A percentile compares a stretch with the other conserved stretches of the same genome.
phyloP scores from a whole-genome alignment of 2,329 filamentous ascomycete species.

The Talaromyces pinophilus region DNA sequence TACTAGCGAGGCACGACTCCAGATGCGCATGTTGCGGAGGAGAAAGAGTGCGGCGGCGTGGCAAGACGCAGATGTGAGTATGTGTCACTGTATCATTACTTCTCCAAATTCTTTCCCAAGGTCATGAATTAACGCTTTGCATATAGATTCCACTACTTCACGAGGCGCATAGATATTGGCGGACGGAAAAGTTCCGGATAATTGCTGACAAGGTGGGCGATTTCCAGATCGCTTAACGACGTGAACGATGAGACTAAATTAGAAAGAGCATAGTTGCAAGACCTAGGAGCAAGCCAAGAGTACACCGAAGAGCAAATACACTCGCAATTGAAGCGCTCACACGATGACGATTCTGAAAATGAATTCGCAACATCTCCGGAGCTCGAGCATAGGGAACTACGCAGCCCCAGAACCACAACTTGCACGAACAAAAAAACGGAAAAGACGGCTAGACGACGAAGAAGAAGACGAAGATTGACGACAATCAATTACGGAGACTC shows the following conservation, averaged over 20 bases:
- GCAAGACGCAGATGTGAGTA: conserved; percentile 49
- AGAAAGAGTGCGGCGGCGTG: conserved; percentile 40
- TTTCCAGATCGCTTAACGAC: conserved; percentile 5
- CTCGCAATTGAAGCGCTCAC: conserved; percentile 31
- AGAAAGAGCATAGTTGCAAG: conserved; percentile 33
- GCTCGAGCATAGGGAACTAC: neutral
- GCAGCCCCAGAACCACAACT: neutral
- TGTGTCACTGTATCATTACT: conserved; percentile 27
- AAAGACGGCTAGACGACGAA: neutral
- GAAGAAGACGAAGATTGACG: neutral
- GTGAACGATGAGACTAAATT: conserved; percentile 20
- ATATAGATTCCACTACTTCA: conserved; percentile 39
- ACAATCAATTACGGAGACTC: neutral
- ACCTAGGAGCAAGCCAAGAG: conserved; percentile 36
- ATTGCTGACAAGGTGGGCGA: conserved; percentile 43
- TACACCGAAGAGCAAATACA: conserved; percentile 43
- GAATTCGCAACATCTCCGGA: conserved; percentile 10
- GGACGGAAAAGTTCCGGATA: conserved; percentile 41
- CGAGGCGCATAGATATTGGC: conserved; percentile 40
- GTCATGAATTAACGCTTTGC: neutral
- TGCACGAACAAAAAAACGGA: neutral
- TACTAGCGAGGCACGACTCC: conserved; percentile 42
- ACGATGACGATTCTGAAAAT: conserved; percentile 9
- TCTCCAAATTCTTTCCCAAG: neutral
- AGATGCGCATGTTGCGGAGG: conserved; percentile 45